phyloP scores from a whole-genome alignment of 257 asterid species.

The Solanum ahanhuiri region DNA sequence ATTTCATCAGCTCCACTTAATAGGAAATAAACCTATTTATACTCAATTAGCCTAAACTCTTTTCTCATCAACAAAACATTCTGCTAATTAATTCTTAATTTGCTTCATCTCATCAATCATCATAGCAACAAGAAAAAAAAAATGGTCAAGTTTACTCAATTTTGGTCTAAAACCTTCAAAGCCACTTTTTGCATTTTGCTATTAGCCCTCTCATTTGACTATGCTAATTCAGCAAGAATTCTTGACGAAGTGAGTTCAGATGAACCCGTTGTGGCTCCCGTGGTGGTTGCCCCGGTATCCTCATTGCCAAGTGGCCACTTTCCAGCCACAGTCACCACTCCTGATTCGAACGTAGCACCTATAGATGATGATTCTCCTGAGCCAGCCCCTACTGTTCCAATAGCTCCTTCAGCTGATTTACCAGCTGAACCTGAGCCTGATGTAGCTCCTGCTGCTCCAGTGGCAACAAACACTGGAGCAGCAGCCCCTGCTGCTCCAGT shows the following conservation, averaged over 20 bases:
- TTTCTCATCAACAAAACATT: constrained; percentile 17
- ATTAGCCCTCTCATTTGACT: constrained; percentile 21
- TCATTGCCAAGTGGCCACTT: constrained; percentile 25
- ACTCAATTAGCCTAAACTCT: constrained; percentile 5
- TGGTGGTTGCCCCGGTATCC: constrained; percentile 14
- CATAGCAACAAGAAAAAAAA: constrained; percentile 1
- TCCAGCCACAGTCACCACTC: constrained; percentile 12
- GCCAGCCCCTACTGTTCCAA: background rate
- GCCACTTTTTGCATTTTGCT: constrained; percentile 26
- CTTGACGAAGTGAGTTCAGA: constrained; percentile 29
- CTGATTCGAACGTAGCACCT: background rate
- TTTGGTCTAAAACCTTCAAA: constrained; percentile 7
- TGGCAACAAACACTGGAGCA: constrained; percentile 3
- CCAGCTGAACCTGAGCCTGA: constrained; percentile 6
- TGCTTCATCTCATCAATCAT: background rate
- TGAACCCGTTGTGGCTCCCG: constrained; percentile 22
- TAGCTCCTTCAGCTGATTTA: constrained; percentile 1
- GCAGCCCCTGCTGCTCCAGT: background rate
- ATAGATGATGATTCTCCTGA: background rate
- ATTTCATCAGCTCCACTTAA: constrained; percentile 40
- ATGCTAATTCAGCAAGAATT: constrained; percentile 31
- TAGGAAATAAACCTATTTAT: constrained; percentile 10
- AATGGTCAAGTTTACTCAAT: constrained; percentile 32
- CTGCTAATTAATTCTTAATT: constrained; percentile 1
- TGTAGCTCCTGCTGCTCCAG: constrained; percentile 8